Base-by-base conservation (phyloP, 2,329 filamentous ascomycete species). In the Hymenoscyphus repandus region DNA sequence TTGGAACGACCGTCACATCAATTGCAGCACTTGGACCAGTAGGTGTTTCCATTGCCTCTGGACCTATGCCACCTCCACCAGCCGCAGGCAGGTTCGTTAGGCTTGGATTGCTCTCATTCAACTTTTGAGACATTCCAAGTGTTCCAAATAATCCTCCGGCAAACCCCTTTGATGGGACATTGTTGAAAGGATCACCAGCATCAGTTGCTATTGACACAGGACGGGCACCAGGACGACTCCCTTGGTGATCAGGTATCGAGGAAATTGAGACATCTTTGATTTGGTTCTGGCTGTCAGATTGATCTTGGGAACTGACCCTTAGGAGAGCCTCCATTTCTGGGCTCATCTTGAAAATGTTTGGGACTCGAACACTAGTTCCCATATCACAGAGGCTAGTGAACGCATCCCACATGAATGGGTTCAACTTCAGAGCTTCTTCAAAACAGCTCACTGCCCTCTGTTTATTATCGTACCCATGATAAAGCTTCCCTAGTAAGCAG, bases 401-500 rank as follows among this genome's bases (percentile, higher is more conserved):
- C 0, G 92, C 91, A 74, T 99, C 93, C 93, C 93, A 99, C 80
- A 96, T 93, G 69, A 97, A 92, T 1, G 93, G 91, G 64, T 97
- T 99, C 49, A 84, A 69, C 70, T 91, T 95, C 62, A 99, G 73
- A 5, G 91, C 83, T 53, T 95, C 90, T 59, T 95, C 90, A 65
- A 93, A 97, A 67, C 82, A 90, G 58, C 87, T 80, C 13, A 92
- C 83, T 6, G 93, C 91, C 68, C 88, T 90, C 60, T 86, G 86
- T 63, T 87, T 87, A 62, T 88, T 79, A 60, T 96, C 81, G 61
- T 93, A 85, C 2, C 81, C 88, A 44, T 86, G 82, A 72, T 90
- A 92, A 27, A 99, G 74, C 70, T 95, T 96, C 22, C 90, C 93
- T 30, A 96, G 76, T 34, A 99, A 72, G 62, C 88, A 93, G 56